phyloP scores from a whole-genome alignment of 192 early-diverging fungal genomes.

The Ramicandelaber brevisporus region DNA sequence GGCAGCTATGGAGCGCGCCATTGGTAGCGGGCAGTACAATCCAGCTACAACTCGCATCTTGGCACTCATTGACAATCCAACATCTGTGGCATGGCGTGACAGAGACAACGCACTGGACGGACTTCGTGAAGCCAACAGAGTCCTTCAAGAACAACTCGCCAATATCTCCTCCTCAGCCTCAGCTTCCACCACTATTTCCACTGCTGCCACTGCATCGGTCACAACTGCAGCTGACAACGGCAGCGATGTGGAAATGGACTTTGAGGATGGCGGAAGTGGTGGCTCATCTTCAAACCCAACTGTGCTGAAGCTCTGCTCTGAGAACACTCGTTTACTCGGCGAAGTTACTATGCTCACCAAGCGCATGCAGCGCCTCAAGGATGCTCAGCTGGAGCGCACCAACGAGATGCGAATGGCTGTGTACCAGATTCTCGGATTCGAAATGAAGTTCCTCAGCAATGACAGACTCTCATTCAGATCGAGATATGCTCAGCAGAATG shows the following conservation, averaged over 20 bases:
- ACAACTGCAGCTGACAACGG: too few species aligned
- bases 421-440: slow-evolving; percentile 40
- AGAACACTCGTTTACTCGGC: slow-evolving; percentile 21
- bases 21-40: slow-evolving; percentile 31
- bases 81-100: slow-evolving; percentile 30
- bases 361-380: slow-evolving; percentile 33
- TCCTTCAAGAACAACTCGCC: slow-evolving; percentile 18
- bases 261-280: too few species aligned
- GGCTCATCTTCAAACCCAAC: slow-evolving; percentile 8
- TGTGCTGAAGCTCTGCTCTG: slow-evolving; percentile 24
- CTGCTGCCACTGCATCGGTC: not conserved
- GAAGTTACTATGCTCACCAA: slow-evolving; percentile 35
- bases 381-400: slow-evolving; percentile 40
- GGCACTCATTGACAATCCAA: slow-evolving; percentile 53
- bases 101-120: slow-evolving; percentile 38
- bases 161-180: slow-evolving; percentile 4
- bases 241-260: too few species aligned
- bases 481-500: slow-evolving; percentile 24
- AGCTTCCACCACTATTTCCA: not conserved
- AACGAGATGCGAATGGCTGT: slow-evolving; percentile 52
- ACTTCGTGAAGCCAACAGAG: slow-evolving; percentile 38
- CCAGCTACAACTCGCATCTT: slow-evolving; percentile 30
- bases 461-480: slow-evolving; percentile 52
- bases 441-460: slow-evolving; percentile 34
- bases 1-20: slow-evolving; percentile 32